These are phyloP conservation scores for Chloranthus sessilifolius DNA, from an alignment of 164 flowering plant species.

Conservation along the genomic window DNA sequence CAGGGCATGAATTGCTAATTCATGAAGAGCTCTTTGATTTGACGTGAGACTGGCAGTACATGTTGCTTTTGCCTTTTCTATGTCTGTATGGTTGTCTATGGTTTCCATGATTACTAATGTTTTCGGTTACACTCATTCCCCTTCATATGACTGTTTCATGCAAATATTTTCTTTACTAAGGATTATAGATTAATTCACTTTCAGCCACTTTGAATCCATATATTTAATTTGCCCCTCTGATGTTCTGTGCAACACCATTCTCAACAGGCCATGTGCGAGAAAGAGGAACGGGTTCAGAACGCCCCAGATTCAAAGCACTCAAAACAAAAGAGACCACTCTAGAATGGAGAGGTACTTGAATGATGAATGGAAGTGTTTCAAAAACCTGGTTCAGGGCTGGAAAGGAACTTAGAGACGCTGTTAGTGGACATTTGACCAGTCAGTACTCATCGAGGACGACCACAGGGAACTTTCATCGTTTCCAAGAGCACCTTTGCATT, in stretches of 20 bases:
- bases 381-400: conserved; percentile 12
- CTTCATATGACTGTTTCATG: background rate
- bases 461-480: too few species aligned
- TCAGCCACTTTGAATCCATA: background rate
- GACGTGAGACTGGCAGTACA: too few species aligned
- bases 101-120: background rate
- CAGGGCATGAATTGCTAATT: too few species aligned
- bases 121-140: background rate
- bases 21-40: too few species aligned
- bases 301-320: background rate
- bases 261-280: conserved; percentile 15
- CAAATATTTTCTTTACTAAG: background rate
- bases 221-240: conserved; percentile 1
- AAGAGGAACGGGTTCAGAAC: background rate
- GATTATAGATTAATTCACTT: background rate
- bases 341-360: conserved; percentile 9
- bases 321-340: conserved; percentile 4
- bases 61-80: background rate
- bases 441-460: too few species aligned
- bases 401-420: conserved; percentile 10
- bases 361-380: conserved; percentile 14
- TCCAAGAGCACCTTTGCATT: too few species aligned
- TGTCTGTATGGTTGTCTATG: too few species aligned
- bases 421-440: too few species aligned
- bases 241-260: conserved; percentile 2